These are phyloP conservation scores for Nakazawaea wickerhamii DNA, from an alignment of 805 yeast species.

Conservation along the genomic window DNA sequence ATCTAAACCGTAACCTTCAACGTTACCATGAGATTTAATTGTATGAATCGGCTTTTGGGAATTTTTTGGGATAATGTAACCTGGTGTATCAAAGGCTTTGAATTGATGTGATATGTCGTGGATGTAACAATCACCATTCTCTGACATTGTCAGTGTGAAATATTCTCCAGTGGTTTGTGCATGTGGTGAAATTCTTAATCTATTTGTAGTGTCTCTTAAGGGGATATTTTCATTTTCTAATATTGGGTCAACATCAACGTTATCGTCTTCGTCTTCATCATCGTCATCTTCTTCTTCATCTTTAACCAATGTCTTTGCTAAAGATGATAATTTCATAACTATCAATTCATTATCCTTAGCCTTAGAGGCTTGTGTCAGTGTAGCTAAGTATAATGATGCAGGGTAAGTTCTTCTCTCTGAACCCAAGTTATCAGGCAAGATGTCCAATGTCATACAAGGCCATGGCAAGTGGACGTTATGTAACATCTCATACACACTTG, in stretches of 20 bases:
- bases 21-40: conserved; percentile 78
- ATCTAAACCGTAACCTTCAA: conserved; percentile 96
- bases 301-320: conserved; percentile 81
- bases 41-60: conserved; percentile 81
- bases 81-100: conserved; percentile 85
- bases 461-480: conserved; percentile 92
- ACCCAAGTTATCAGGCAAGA: conserved; percentile 83
- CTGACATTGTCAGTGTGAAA: conserved; percentile 82
- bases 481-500: conserved; percentile 91
- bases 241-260: conserved; percentile 69
- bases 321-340: conserved; percentile 74
- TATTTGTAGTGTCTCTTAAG: conserved; percentile 77
- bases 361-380: conserved; percentile 90
- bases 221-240: conserved; percentile 82
- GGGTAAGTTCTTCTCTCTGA: conserved; percentile 87
- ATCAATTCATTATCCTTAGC: conserved; percentile 85
- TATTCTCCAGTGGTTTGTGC: conserved; percentile 71
- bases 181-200: conserved; percentile 80
- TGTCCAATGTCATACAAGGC: conserved; percentile 93
- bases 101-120: conserved; percentile 77
- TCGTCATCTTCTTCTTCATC: conserved; percentile 76
- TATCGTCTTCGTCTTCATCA: conserved; percentile 66
- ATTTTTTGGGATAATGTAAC: conserved; percentile 70
- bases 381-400: conserved; percentile 75
- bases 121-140: conserved; percentile 83